Evolutionary conservation across 305 asterid species (phyloP).

Genomic region (Withania somnifera): DNA sequence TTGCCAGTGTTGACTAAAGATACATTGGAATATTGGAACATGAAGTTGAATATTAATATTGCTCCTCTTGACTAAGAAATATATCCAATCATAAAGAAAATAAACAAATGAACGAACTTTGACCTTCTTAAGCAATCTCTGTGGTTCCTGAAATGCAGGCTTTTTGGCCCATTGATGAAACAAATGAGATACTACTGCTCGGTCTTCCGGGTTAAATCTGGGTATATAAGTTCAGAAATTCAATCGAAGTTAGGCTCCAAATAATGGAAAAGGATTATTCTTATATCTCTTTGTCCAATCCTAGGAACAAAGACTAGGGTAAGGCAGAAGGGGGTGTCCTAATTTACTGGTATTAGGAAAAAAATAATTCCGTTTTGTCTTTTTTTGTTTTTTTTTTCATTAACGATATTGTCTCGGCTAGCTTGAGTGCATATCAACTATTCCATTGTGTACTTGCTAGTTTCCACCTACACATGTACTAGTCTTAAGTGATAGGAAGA

Average conservation of each 20-base stretch:
- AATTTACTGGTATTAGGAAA: no score
- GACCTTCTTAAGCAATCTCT: slow-evolving; percentile 87
- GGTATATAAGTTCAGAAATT: slow-evolving; percentile 3
- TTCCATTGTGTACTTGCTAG: no score
- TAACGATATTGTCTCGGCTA: no score
- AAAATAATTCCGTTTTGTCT: no score
- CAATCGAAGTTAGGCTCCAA: not conserved
- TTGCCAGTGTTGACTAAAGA: not conserved
- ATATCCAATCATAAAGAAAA: not conserved
- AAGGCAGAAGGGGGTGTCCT: no score
- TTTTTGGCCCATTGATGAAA: slow-evolving; percentile 95
- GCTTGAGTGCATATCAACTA: no score
- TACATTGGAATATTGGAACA: not conserved
- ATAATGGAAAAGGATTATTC: not conserved
- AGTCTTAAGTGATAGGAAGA: no score
- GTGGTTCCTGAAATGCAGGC: slow-evolving; percentile 91
- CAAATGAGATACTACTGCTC: slow-evolving; percentile 74
- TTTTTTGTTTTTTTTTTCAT: no score
- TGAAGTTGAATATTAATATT: not conserved
- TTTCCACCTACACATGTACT: no score
- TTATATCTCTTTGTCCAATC: not conserved
- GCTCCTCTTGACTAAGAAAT: not conserved
- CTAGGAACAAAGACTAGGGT: no score
- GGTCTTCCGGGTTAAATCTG: slow-evolving; percentile 66
- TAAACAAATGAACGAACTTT: not conserved